Base-by-base conservation (phyloP, 1,139 yeast genomes). In the Blastobotrys capitulatus region DNA sequence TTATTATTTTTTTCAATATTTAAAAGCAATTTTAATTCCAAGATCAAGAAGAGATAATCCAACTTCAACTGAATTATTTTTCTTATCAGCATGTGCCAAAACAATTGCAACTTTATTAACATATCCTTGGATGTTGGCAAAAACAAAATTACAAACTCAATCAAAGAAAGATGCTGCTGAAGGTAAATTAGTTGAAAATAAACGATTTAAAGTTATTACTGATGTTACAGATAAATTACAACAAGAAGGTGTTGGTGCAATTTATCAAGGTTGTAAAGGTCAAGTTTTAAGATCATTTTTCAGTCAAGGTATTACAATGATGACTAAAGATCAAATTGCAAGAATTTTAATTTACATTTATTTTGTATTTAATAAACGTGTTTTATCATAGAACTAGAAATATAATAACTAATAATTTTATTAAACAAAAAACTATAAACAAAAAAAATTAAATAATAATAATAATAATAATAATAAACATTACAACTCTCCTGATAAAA, bases 111-210 rank as follows among this genome's bases (percentile, higher is more conserved):
- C 66, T 12, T 37, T 65, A 37, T 52, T 66, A 45, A 66, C 69
- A 9, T 66, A 66, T 50, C 70, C 70, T 2, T 54, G 65, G 44
- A 64, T 66, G 46, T 77, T 88, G 68, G 75, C 82, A 55, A 77
- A 77, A 60, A 87, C 90, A 57, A 79, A 89, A 72, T 76, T 86
- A 65, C 96, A 88, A 70, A 95, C 86, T 22, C 15, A 46, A 8
- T 42, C 52, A 29, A 39, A 41, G 29, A 22, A 42, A 48, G 40
- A 42, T 36, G 44, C 47, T 8, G 27, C 38, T 6, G 48, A 46
- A 42, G 46, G 42, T 18, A 32, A 32, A 12, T 12, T 19, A 13
- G 15, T 13, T 16, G 25, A 12, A 13, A 16, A 35, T 18, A 41
- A 40, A 38, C 19, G 26, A 27, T 44, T 44, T 42, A 44, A 48